phyloP scores from a whole-genome alignment of 257 asterid genomes.

The Eucommia ulmoides region DNA sequence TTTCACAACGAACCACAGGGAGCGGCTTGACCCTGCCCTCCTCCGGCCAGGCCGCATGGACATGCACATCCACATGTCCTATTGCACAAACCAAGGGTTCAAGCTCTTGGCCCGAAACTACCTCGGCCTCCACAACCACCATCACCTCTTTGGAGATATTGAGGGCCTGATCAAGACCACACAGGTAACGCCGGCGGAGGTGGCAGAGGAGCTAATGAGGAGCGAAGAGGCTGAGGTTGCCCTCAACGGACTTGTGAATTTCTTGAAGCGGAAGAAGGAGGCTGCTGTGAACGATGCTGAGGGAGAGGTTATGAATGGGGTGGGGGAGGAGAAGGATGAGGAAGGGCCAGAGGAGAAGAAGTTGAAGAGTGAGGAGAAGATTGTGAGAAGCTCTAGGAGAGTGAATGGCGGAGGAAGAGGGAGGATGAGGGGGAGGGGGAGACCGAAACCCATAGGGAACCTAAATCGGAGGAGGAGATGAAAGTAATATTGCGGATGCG shows the following conservation, averaged over 20 bases:
- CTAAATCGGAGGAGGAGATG: no score
- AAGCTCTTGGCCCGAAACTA: constrained; percentile 41
- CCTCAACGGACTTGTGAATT: constrained; percentile 34
- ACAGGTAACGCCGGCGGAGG: constrained; percentile 52
- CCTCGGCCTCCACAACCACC: constrained; percentile 25
- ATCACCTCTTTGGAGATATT: constrained; percentile 28
- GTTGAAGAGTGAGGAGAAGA: constrained; percentile 1
- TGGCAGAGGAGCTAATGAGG: constrained; percentile 64
- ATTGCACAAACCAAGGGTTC: constrained; percentile 50
- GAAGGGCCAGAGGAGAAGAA: not conserved
- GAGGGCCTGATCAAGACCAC: constrained; percentile 27
- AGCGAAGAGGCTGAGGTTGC: constrained; percentile 26
- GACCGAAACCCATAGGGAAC: no score
- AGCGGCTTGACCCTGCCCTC: constrained; percentile 55
- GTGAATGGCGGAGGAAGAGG: constrained; percentile 1
- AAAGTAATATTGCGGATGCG: no score
- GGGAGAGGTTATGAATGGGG: not conserved
- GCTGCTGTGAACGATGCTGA: constrained; percentile 12
- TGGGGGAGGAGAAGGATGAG: constrained; percentile 4
- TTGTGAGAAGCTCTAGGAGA: not conserved
- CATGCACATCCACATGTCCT: constrained; percentile 57
- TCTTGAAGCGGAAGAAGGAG: constrained; percentile 25
- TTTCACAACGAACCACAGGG: constrained; percentile 56
- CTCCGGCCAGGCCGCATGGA: constrained; percentile 73
- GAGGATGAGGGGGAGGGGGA: no score